Conservation (phyloP, 2,329 filamentous ascomycete genomes). For the Phaeosphaeria sp. region DNA sequence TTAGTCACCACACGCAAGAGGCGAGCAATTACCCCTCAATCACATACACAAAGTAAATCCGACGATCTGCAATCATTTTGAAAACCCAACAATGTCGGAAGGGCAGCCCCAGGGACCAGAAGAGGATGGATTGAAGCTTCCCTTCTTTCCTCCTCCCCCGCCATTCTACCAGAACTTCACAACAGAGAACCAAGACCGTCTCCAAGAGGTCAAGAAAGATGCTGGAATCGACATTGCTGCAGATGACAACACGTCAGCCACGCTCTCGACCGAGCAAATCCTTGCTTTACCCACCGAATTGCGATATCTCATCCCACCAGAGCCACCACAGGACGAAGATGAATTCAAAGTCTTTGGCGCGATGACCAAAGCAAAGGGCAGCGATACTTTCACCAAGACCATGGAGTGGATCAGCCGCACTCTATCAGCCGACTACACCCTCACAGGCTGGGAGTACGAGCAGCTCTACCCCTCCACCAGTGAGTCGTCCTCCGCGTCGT, state of each 20-base stretch:
- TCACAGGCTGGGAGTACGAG: slow-evolving; percentile 74
- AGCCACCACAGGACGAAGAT: slow-evolving; percentile 71
- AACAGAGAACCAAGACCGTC: slow-evolving; percentile 70
- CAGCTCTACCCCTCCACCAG: slow-evolving; percentile 67
- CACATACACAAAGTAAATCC: neutral
- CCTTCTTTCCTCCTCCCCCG: slow-evolving; percentile 81
- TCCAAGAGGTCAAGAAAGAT: slow-evolving; percentile 59
- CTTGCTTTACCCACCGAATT: slow-evolving; percentile 72
- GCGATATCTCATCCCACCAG: slow-evolving; percentile 79
- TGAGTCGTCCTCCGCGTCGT: slow-evolving; percentile 59
- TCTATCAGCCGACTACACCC: slow-evolving; percentile 53
- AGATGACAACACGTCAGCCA: slow-evolving; percentile 13
- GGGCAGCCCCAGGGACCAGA: slow-evolving; percentile 15
- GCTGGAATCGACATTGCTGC: slow-evolving; percentile 8
- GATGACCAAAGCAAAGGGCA: slow-evolving; percentile 54
- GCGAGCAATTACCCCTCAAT: neutral
- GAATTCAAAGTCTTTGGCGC: slow-evolving; percentile 77
- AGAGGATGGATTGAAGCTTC: slow-evolving; percentile 31
- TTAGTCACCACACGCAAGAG: neutral
- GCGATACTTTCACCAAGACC: slow-evolving; percentile 32
- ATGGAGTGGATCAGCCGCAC: slow-evolving; percentile 39
- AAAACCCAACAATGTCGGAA: neutral
- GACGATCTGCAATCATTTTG: neutral
- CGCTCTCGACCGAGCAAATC: slow-evolving; percentile 35
- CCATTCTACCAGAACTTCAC: slow-evolving; percentile 92